Conservation (phyloP, 2,329 filamentous ascomycete genomes). For the Passalora sequoiae region DNA sequence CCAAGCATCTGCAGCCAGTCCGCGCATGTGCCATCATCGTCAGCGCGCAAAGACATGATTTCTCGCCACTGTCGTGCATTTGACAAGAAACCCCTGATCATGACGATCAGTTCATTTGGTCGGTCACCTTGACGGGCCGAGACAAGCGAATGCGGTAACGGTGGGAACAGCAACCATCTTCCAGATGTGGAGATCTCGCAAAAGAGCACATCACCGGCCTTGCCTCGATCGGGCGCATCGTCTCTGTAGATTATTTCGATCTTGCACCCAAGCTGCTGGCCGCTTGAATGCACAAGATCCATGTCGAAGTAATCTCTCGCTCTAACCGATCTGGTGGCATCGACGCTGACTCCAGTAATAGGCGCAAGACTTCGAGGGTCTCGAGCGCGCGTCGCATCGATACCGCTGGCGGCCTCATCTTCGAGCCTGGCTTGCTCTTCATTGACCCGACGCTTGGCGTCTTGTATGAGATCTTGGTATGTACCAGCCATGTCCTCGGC, state of each 20-base stretch:
- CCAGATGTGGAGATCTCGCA: conserved; percentile 77
- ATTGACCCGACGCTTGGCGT: conserved; percentile 67
- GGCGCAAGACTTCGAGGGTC: conserved; percentile 73
- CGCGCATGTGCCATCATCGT: conserved; percentile 68
- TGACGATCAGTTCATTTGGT: conserved; percentile 71
- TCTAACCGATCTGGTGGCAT: conserved; percentile 73
- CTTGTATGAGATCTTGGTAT: conserved; percentile 69
- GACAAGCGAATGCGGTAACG: conserved; percentile 65
- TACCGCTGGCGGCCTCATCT: conserved; percentile 80
- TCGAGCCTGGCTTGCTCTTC: conserved; percentile 68
- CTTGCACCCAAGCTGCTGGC: conserved; percentile 82
- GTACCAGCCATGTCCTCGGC: conserved; percentile 55
- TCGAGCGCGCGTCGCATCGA: conserved; percentile 74
- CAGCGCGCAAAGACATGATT: conserved; percentile 68
- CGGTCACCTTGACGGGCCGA: conserved; percentile 74
- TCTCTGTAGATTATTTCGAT: conserved; percentile 84
- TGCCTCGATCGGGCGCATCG: conserved; percentile 60
- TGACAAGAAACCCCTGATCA: conserved; percentile 70
- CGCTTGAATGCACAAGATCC: conserved; percentile 78
- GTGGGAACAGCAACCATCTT: conserved; percentile 86
- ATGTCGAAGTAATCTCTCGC: conserved; percentile 88
- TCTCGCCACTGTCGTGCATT: conserved; percentile 71
- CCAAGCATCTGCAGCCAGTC: conserved; percentile 90
- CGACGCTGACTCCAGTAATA: conserved; percentile 64
- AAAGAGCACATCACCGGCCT: conserved; percentile 79